Evolutionary conservation across 1,284 basidiomycete genomes (phyloP).

Genomic region (Fomitiporia mediterranea): DNA sequence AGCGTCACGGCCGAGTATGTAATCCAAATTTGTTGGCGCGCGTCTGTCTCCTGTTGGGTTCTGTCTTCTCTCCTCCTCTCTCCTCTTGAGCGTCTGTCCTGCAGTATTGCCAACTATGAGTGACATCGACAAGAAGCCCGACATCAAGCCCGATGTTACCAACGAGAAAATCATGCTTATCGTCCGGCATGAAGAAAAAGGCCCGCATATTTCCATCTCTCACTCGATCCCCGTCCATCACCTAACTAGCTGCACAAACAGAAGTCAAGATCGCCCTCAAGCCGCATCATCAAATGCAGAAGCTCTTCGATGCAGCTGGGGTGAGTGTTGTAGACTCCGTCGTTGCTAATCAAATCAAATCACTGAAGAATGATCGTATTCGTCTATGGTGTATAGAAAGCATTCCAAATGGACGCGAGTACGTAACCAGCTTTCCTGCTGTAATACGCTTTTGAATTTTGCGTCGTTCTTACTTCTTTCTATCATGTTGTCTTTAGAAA

Average conservation of each 20-base stretch:
- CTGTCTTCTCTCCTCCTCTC: not conserved
- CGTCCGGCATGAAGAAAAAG: constrained; percentile 1
- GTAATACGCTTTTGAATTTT: not conserved
- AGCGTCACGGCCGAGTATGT: not conserved
- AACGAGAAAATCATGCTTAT: constrained; percentile 7
- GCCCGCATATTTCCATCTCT: no score
- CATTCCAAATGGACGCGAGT: constrained; percentile 11
- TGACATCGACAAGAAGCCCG: constrained; percentile 1
- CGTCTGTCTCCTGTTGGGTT: not conserved
- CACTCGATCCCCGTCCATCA: no score
- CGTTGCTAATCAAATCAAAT: not conserved
- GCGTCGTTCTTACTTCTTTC: not conserved
- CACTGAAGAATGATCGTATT: not conserved
- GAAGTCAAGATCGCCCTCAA: constrained; percentile 17
- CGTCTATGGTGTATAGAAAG: not conserved
- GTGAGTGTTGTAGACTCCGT: not conserved
- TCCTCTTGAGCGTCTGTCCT: not conserved
- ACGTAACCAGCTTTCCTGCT: not conserved
- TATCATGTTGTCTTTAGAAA: not conserved
- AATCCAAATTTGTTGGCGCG: not conserved
- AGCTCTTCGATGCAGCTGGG: constrained; percentile 16
- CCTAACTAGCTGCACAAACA: no score
- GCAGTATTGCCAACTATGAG: not conserved
- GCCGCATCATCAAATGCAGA: constrained; percentile 6
- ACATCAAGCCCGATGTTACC: constrained; percentile 3